Base-by-base conservation (phyloP, 169 alveolate species). In the Theileria orientalis region DNA sequence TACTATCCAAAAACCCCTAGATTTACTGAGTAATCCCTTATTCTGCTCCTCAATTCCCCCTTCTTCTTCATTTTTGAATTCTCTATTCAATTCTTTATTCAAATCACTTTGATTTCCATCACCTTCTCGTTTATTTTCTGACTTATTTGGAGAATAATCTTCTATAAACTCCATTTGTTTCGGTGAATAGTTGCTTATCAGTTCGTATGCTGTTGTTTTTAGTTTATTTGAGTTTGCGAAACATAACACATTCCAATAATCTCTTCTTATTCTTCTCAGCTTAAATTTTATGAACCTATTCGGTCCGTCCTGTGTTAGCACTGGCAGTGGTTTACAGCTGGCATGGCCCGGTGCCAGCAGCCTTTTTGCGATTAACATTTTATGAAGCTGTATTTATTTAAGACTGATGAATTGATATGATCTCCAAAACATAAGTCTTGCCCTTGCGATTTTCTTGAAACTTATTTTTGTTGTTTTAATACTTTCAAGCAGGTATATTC, bases 1-100 rank as follows among this genome's bases (percentile, higher is more conserved):
- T 3, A 79, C 87, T 9, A 72, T 72, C 87, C 87, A 79, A 42
- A 79, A 79, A 27, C 76, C 85, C n/a, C 21, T 35, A 3, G 84
- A 33, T 56, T 79, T 79, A 16, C 41, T 3, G 16, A n/a, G 16
- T 47, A 47, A 47, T 47, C 3, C 21, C 3, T 47, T 27, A n/a
- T 47, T 57, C 21, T 47, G 16, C 16, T 29, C 67, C 33, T 57
- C 67, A 16, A 27, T 16, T 25, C 67, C 67, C 14, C 67, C n/a
- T 16, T 3, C 6, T 57, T 57, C 67, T 16, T 57, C 40, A 47
- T 11, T 11, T 27, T 5, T 11, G 21, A 11, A 47, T 3, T 47
- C 3, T n/a, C 21, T 47, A n/a, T 21, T n/a, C 30, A 27, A 47
- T 27, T 47, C 57, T 47, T 3, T 6, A 27, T 47, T n/a, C 16